Evolutionary conservation across 2,329 filamentous ascomycete species (phyloP).

Genomic region (Cladosporium oxysporum): DNA sequence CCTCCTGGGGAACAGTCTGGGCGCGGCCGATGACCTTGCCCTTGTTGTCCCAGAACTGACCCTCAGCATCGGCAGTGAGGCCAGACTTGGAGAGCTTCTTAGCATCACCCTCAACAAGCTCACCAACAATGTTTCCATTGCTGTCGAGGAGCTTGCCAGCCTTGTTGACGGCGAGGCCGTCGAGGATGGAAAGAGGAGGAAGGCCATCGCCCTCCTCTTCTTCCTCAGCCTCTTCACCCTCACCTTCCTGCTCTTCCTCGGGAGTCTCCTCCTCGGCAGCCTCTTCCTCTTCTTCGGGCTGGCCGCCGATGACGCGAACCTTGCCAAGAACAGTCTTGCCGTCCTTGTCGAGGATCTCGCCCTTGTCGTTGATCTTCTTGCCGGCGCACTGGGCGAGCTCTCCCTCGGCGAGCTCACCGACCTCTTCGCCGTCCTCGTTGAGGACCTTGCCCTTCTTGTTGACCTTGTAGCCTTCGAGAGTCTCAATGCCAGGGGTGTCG

Average conservation of each 20-base stretch:
- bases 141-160: constrained; percentile 52
- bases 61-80: constrained; percentile 47
- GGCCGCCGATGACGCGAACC: constrained; percentile 54
- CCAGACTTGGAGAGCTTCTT: constrained; percentile 56
- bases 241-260: constrained; percentile 43
- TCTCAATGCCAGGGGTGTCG: constrained; percentile 48
- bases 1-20: constrained; percentile 49
- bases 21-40: constrained; percentile 54
- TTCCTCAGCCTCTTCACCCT: constrained; percentile 36
- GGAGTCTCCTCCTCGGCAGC: constrained; percentile 28
- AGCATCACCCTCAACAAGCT: constrained; percentile 53
- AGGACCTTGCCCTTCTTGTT: constrained; percentile 60
- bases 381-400: constrained; percentile 63
- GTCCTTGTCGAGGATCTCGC: constrained; percentile 64
- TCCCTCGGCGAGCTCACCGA: constrained; percentile 57
- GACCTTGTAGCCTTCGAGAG: constrained; percentile 56
- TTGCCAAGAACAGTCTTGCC: constrained; percentile 62
- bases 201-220: constrained; percentile 40
- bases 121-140: constrained; percentile 50
- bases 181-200: constrained; percentile 52
- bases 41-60: constrained; percentile 57
- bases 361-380: constrained; percentile 65
- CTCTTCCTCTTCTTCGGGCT: constrained; percentile 38
- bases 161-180: constrained; percentile 54
- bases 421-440: constrained; percentile 55